These are phyloP conservation scores for Quercus variabilis DNA, from an alignment of 306 rosid genomes.

Conservation along the genomic window DNA sequence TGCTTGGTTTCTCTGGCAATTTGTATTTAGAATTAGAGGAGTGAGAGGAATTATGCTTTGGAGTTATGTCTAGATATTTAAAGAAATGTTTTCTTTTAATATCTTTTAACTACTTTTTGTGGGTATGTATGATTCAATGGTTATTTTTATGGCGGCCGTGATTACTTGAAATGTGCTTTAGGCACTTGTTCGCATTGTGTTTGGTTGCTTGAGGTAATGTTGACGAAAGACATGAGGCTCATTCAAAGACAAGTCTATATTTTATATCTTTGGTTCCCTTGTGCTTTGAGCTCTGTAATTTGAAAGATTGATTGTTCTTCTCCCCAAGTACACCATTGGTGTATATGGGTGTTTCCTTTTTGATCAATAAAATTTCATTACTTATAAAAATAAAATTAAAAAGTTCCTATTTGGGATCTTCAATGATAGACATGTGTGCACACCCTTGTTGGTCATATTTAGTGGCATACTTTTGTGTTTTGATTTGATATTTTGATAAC, in stretches of 20 bases:
- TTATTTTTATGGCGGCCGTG: neutral
- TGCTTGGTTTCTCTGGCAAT: no score
- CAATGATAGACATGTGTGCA: neutral
- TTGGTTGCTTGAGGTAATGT: neutral
- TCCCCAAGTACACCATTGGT: no score
- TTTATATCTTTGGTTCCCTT: no score
- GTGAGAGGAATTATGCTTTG: neutral
- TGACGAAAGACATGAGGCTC: no score
- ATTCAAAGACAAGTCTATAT: neutral
- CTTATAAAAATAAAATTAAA: no score
- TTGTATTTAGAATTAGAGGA: neutral
- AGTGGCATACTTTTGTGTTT: neutral
- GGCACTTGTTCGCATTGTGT: neutral
- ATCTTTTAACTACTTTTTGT: neutral
- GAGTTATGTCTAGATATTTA: neutral
- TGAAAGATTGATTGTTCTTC: no score
- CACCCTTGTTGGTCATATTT: neutral
- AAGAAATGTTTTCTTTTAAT: neutral
- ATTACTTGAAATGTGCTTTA: neutral
- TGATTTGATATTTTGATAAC: neutral
- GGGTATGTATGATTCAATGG: neutral
- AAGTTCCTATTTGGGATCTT: neutral
- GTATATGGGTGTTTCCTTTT: no score
- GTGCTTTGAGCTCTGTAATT: no score
- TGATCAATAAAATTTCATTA: no score